Evolutionary conservation across 768 basidiomycete species (phyloP).

Genomic region (Mycena sanguinolenta): DNA sequence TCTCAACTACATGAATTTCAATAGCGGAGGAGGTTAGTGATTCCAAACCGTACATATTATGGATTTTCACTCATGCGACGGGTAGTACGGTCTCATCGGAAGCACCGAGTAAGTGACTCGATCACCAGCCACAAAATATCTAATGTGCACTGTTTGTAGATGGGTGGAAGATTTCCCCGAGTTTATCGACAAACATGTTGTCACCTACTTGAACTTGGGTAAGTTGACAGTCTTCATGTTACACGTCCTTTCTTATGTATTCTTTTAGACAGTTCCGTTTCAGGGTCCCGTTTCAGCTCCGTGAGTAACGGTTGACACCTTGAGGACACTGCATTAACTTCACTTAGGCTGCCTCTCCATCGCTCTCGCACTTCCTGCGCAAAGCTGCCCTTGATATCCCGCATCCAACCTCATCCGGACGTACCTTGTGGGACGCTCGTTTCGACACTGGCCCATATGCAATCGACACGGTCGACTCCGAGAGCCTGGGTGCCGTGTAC

Average conservation of each 20-base stretch:
- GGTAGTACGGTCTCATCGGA: slow-evolving; percentile 77
- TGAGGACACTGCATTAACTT: not conserved
- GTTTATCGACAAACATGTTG: slow-evolving; percentile 85
- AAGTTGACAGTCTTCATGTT: slow-evolving; percentile 1
- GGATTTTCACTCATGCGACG: not conserved
- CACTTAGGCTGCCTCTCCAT: slow-evolving; percentile 72
- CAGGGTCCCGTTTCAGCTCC: slow-evolving; percentile 70
- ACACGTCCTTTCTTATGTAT: slow-evolving; percentile 15
- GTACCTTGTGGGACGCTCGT: slow-evolving; percentile 85
- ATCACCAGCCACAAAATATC: not conserved
- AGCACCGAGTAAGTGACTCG: slow-evolving; percentile 71
- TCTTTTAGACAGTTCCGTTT: slow-evolving; percentile 68
- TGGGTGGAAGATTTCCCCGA: slow-evolving; percentile 93
- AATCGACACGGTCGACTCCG: slow-evolving; percentile 45
- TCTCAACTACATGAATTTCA: slow-evolving; percentile 17
- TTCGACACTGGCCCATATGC: slow-evolving; percentile 69
- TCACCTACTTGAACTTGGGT: slow-evolving; percentile 87
- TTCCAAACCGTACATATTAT: not conserved
- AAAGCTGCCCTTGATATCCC: slow-evolving; percentile 76
- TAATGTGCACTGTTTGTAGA: slow-evolving; percentile 22
- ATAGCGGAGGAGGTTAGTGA: slow-evolving; percentile 31
- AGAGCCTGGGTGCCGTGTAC: slow-evolving; percentile 40
- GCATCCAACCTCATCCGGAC: slow-evolving; percentile 75
- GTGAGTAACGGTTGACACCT: not conserved
- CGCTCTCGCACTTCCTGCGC: slow-evolving; percentile 82